Conservation (phyloP, 306 rosid genomes). For the Alnus glutinosa region DNA sequence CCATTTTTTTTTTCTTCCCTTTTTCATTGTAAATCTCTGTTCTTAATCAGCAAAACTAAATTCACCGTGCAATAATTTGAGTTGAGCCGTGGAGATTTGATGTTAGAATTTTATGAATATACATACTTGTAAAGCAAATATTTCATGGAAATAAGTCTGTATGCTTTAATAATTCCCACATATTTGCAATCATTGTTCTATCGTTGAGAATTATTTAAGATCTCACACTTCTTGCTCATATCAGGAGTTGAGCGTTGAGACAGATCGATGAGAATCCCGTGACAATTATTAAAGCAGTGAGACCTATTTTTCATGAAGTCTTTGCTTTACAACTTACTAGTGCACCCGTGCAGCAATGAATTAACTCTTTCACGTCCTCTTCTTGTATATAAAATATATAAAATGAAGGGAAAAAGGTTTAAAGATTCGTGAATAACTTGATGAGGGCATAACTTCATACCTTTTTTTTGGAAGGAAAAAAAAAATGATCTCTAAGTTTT, state of each 20-base stretch:
- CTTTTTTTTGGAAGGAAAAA: too few relatives aligned
- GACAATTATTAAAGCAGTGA: not conserved
- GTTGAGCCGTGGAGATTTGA: not conserved
- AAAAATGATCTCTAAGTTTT: too few relatives aligned
- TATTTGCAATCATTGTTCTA: not conserved
- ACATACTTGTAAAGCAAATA: too few relatives aligned
- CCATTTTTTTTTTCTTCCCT: not conserved
- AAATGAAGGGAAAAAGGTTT: too few relatives aligned
- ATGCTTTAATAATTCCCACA: too few relatives aligned
- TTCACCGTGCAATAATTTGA: not conserved
- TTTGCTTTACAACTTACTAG: not conserved
- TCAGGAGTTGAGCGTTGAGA: not conserved
- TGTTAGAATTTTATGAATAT: too few relatives aligned
- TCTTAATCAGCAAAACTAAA: not conserved
- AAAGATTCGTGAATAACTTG: too few relatives aligned
- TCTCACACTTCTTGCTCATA: not conserved
- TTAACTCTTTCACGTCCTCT: not conserved
- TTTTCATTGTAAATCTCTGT: not conserved
- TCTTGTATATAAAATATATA: not conserved
- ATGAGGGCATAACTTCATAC: too few relatives aligned
- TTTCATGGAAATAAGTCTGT: too few relatives aligned
- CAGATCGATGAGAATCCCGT: slow-evolving; percentile 11
- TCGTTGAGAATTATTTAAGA: not conserved
- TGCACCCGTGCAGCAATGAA: not conserved
- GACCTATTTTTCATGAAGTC: not conserved